Base-by-base conservation (phyloP, 2,329 filamentous ascomycete species). In the Stylonectria norvegica region DNA sequence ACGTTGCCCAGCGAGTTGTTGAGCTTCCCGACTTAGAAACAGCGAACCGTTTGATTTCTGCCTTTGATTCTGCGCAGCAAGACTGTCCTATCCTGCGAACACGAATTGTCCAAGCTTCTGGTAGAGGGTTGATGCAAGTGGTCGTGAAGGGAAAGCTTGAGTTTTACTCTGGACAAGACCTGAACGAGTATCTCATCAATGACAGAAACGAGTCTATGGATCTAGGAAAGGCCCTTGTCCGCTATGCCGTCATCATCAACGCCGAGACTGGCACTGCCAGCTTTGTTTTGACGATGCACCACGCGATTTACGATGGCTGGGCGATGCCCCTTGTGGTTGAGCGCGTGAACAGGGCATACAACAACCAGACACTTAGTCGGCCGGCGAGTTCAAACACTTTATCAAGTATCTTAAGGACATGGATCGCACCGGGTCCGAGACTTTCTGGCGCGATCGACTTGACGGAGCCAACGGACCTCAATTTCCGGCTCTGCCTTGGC, bases 221-320 rank as follows among this genome's bases (percentile, higher is more conserved):
- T n/a, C 62, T 74, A 1, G 71, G 71, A 6, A 68, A 58, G 38
- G 63, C 70, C 3, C 62, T 76, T 7, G 66, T 71, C 3, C 66
- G 71, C 7, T 75, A 70, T 36, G 70, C 66, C 4, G 52, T 75
- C 11, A 58, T 73, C 10, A 39, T 58, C 4, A 60, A 65, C 20
- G 43, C 51, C 4, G 47, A 51, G 5, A 56, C 55, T 4, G 58
- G 53, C 23, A 64, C 59, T 32, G 52, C 60, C 12, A 62, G 67
- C 48, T 75, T 78, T 45, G 68, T 78, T n/a, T 59, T 75, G 45
- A 74, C 72, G 1, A 71, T 76, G 60, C 76, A 79, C 47, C 76
- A 79, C 47, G 72, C 69, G 4, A 54, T 79, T 0, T 80, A 79
- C 43, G 76, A 80, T 36, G 76, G 76, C 17, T 78, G 75, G 75